Evolutionary conservation across 164 flowering plant genomes (phyloP).

Genomic region (Magnolia sinica): DNA sequence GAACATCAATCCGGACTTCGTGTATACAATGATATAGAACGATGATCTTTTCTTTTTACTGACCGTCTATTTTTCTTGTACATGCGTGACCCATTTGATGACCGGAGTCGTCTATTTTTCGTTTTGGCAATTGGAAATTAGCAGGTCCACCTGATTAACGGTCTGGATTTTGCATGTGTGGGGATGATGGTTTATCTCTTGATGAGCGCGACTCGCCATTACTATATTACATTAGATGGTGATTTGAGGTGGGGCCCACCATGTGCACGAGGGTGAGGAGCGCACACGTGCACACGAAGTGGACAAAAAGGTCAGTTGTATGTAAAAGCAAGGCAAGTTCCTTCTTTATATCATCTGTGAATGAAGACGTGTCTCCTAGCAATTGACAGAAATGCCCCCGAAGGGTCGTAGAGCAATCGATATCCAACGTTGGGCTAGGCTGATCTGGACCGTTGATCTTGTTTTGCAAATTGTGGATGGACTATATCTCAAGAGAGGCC

Average conservation of each 20-base stretch:
- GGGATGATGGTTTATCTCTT: too few relatives aligned
- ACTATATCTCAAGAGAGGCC: too few relatives aligned
- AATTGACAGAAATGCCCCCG: neutral
- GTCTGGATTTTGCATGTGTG: neutral
- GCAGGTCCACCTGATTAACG: neutral
- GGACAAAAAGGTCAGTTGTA: neutral
- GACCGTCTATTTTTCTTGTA: too few relatives aligned
- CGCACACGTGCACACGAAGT: conserved; percentile 5
- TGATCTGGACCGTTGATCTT: neutral
- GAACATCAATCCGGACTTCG: too few relatives aligned
- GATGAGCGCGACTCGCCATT: too few relatives aligned
- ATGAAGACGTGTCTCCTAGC: neutral
- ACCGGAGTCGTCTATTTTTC: too few relatives aligned
- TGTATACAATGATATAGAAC: too few relatives aligned
- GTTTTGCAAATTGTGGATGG: too few relatives aligned
- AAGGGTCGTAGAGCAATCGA: neutral
- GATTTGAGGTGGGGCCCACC: conserved; percentile 1
- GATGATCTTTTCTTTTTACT: too few relatives aligned
- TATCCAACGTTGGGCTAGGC: too few relatives aligned
- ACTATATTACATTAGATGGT: neutral
- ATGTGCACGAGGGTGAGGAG: neutral
- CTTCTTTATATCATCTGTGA: neutral
- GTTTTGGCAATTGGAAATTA: too few relatives aligned
- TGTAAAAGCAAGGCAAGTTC: neutral
- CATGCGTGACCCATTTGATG: too few relatives aligned